Evolutionary conservation across 345 rosid species (phyloP).

Genomic region (Anacardium occidentale): DNA sequence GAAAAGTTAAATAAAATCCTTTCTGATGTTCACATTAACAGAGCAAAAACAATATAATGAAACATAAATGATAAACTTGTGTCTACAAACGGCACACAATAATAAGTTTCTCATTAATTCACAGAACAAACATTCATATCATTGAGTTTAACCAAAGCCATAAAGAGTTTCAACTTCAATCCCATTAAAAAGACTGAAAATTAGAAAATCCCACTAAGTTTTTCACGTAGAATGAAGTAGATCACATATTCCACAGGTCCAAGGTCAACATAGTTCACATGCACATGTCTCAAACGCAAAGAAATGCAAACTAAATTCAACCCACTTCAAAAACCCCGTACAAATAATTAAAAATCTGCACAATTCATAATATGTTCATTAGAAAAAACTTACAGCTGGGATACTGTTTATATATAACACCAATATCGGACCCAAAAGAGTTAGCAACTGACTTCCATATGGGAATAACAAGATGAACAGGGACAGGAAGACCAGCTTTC

Average conservation of each 20-base stretch:
- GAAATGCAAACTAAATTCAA: background rate
- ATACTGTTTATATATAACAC: conserved; percentile 12
- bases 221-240: too few relatives aligned
- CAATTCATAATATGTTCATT: background rate
- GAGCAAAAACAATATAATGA: background rate
- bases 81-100: background rate
- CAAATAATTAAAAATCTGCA: background rate
- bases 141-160: too few relatives aligned
- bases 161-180: too few relatives aligned
- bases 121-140: background rate
- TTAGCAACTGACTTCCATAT: conserved; percentile 42
- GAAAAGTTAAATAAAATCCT: background rate
- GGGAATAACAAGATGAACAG: conserved; percentile 44
- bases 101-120: background rate
- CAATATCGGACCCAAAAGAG: conserved; percentile 22
- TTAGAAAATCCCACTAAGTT: too few relatives aligned
- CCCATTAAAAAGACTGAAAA: too few relatives aligned
- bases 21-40: background rate
- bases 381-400: conserved; percentile 28
- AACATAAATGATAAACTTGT: background rate
- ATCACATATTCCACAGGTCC: too few relatives aligned
- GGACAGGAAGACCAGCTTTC: conserved; percentile 52
- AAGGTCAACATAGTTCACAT: background rate
- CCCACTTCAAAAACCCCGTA: background rate
- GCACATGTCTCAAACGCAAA: background rate